phyloP scores from a whole-genome alignment of 495 filamentous ascomycete genomes.

The Talaromyces liani region DNA sequence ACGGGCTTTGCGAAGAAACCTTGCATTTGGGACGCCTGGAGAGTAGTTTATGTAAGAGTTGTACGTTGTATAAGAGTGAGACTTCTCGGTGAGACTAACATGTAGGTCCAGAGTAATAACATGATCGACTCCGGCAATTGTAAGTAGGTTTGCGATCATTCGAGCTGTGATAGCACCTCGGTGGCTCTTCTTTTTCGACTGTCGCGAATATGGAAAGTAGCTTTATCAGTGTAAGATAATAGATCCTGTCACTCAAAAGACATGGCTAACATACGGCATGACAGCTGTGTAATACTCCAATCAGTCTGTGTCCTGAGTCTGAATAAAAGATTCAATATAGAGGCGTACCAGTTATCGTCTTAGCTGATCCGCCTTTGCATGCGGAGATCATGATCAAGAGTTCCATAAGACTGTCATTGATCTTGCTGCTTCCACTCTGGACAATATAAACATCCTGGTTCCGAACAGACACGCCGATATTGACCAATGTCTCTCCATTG shows the following conservation, averaged over 20 bases:
- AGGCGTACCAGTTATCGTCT: conserved; percentile 86
- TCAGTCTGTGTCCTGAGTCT: conserved; percentile 12
- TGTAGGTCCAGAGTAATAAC: conserved; percentile 96
- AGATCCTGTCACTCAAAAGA: neutral
- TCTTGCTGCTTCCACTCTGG: conserved; percentile 91
- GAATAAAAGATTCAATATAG: neutral
- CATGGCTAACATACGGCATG: conserved; percentile 56
- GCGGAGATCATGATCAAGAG: conserved; percentile 97
- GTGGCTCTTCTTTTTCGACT: conserved; percentile 98
- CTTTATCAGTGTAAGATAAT: conserved; percentile 16
- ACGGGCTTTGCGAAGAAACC: conserved; percentile 98
- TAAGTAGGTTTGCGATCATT: conserved; percentile 91
- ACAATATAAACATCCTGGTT: conserved; percentile 99
- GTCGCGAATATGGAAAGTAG: conserved; percentile 97
- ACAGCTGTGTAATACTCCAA: conserved; percentile 56
- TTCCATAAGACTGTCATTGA: conserved; percentile 99
- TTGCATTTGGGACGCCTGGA: conserved; percentile 86
- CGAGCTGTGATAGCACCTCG: conserved; percentile 92
- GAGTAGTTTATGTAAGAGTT: neutral
- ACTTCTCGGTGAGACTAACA: conserved; percentile 31
- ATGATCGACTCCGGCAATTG: conserved; percentile 91
- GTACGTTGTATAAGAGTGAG: neutral
- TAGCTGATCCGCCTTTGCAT: conserved; percentile 94
- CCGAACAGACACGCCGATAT: conserved; percentile 85
- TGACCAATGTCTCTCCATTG: conserved; percentile 95